Percentiles rank a stretch among this genome's conserved stretches.
phyloP scores from a whole-genome alignment of 2,329 filamentous ascomycete species.

The Penicillium sp. region DNA sequence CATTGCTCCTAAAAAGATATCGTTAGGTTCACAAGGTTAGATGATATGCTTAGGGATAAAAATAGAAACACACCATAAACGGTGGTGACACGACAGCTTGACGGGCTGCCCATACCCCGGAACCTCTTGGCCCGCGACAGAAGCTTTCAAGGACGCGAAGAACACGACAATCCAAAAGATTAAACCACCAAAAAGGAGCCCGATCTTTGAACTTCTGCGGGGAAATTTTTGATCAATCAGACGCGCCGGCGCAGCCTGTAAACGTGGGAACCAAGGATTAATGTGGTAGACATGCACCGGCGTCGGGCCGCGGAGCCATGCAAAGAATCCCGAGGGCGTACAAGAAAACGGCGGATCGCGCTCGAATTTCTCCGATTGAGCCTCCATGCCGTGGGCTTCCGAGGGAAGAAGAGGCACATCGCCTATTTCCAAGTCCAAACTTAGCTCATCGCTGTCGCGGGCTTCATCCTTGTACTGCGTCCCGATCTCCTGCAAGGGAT shows the following conservation, averaged over 20 bases:
- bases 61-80: conserved; percentile 45
- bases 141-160: conserved; percentile 32
- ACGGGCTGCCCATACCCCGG: conserved; percentile 37
- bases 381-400: neutral
- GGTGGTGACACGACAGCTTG: conserved; percentile 36
- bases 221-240: conserved; percentile 34
- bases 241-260: conserved; percentile 37
- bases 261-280: conserved; percentile 33
- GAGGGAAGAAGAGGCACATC: conserved; percentile 21
- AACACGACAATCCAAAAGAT: conserved; percentile 37
- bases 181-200: conserved; percentile 28
- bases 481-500: conserved; percentile 5
- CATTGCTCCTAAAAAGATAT: conserved; percentile 29
- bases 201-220: conserved; percentile 24
- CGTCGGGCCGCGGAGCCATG: conserved; percentile 34
- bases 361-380: neutral
- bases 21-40: neutral
- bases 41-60: neutral
- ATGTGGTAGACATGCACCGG: conserved; percentile 37
- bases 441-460: conserved; percentile 15
- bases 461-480: conserved; percentile 9
- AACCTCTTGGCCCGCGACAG: conserved; percentile 32
- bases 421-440: conserved; percentile 22
- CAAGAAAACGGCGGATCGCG: conserved; percentile 26
- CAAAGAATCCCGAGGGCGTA: conserved; percentile 22